These are phyloP conservation scores for Lineolata rhizophorae DNA, from an alignment of 495 filamentous ascomycete genomes.

Conservation along the genomic window DNA sequence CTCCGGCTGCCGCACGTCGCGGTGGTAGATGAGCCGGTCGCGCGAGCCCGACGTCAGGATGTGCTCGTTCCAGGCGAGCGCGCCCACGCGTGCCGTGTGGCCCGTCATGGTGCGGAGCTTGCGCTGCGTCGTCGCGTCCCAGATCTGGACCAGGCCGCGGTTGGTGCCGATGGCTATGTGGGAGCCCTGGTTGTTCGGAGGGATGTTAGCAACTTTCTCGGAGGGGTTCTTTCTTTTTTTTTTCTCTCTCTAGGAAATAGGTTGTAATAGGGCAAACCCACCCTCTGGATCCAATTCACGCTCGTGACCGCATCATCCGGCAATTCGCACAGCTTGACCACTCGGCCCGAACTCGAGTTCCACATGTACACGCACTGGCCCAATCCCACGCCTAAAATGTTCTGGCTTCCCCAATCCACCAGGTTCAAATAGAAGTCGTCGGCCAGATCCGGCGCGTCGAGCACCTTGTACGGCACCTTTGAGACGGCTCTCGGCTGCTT, in stretches of 20 bases:
- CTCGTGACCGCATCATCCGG: conserved; percentile 88
- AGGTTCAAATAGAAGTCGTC: conserved; percentile 97
- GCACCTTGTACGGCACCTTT: conserved; percentile 92
- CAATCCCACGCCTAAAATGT: conserved; percentile 78
- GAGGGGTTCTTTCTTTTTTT: neutral
- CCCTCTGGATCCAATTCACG: conserved; percentile 88
- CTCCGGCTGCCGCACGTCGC: conserved; percentile 82
- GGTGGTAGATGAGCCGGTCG: conserved; percentile 81
- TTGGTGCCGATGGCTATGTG: conserved; percentile 87
- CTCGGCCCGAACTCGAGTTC: conserved; percentile 69
- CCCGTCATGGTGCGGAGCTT: conserved; percentile 89
- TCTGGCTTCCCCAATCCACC: conserved; percentile 94
- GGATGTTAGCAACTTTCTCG: conserved; percentile 1
- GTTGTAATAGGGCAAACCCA: conserved; percentile 17
- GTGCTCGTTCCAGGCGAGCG: conserved; percentile 93
- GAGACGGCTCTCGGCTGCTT: conserved; percentile 73
- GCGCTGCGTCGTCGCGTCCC: conserved; percentile 74
- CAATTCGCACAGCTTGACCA: conserved; percentile 82
- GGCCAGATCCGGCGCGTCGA: conserved; percentile 86
- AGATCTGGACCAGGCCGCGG: conserved; percentile 89
- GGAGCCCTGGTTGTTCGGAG: conserved; percentile 36
- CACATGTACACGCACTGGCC: conserved; percentile 97
- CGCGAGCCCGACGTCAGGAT: conserved; percentile 89
- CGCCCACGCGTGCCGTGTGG: conserved; percentile 74
- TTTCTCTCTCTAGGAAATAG: neutral